phyloP scores from a whole-genome alignment of 2,329 filamentous ascomycete genomes.

The Colletotrichum sp. region DNA sequence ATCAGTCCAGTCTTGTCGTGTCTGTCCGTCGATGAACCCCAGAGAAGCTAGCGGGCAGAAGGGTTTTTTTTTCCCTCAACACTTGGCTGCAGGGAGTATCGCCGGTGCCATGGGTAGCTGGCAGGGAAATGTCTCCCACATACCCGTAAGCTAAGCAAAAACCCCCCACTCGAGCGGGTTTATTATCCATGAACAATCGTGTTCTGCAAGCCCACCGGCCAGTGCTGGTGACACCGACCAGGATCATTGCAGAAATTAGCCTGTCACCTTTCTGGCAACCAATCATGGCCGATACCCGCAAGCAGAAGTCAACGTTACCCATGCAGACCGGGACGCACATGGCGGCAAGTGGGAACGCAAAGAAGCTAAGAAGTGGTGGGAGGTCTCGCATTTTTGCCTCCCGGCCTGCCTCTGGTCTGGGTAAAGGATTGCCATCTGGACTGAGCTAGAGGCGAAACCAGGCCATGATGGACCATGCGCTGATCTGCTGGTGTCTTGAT shows the following conservation, averaged over 20 bases:
- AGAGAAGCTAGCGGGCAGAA: not conserved
- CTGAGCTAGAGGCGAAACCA: not conserved
- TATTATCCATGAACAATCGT: conserved; percentile 7
- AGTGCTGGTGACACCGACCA: not conserved
- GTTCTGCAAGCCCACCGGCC: not conserved
- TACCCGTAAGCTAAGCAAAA: conserved; percentile 6
- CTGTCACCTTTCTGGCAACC: not conserved
- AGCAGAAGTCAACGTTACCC: not conserved
- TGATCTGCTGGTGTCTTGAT: conserved; percentile 3
- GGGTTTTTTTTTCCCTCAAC: conserved; percentile 7
- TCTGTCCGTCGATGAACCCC: not conserved
- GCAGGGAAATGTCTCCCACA: conserved; percentile 8
- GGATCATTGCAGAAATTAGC: conserved; percentile 6
- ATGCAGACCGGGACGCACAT: conserved; percentile 3
- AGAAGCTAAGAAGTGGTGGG: not conserved
- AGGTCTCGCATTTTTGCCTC: not conserved
- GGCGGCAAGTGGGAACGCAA: conserved; percentile 9
- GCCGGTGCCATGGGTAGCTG: not conserved
- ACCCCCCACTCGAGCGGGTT: conserved; percentile 7
- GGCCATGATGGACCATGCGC: not conserved
- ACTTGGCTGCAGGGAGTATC: conserved; percentile 15
- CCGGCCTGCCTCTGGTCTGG: not conserved
- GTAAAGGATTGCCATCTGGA: not conserved
- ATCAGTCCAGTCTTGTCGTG: not conserved
- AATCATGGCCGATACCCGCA: not conserved